phyloP scores from a whole-genome alignment of 2,329 filamentous ascomycete species.

The Pseudonectria buxi region DNA sequence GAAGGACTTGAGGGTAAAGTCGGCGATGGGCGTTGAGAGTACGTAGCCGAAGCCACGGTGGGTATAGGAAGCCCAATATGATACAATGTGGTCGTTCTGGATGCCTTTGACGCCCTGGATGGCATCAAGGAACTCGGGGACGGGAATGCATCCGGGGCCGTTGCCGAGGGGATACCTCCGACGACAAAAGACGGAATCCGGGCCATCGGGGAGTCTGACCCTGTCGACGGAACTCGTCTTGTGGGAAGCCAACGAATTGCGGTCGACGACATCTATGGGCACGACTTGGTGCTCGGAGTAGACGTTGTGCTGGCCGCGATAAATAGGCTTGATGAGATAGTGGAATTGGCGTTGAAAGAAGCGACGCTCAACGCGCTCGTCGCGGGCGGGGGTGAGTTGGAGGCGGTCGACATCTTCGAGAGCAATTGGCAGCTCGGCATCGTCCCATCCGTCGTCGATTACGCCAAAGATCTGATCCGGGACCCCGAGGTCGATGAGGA shows the following conservation, averaged over 20 bases:
- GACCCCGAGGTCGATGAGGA: conserved; percentile 61
- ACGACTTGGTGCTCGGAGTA: conserved; percentile 64
- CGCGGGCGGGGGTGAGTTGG: conserved; percentile 49
- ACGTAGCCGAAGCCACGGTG: conserved; percentile 57
- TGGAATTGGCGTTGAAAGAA: conserved; percentile 66
- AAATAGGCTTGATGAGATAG: conserved; percentile 60
- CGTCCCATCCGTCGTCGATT: conserved; percentile 71
- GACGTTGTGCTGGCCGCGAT: conserved; percentile 52
- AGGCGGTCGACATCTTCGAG: conserved; percentile 59
- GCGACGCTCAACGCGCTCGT: conserved; percentile 58
- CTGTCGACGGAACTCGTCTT: conserved; percentile 42
- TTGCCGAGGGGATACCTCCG: conserved; percentile 48
- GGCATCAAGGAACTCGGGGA: conserved; percentile 53
- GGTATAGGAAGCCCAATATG: conserved; percentile 64
- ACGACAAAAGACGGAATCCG: conserved; percentile 50
- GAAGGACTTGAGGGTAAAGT: conserved; percentile 61
- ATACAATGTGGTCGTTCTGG: conserved; percentile 63
- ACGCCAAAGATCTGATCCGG: conserved; percentile 69
- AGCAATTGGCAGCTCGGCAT: conserved; percentile 65
- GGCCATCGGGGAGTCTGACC: conserved; percentile 56
- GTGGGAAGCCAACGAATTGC: conserved; percentile 37
- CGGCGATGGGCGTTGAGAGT: conserved; percentile 59
- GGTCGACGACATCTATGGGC: conserved; percentile 61
- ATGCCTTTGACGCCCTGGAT: conserved; percentile 52
- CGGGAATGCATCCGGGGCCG: conserved; percentile 35